Percentiles rank a stretch among this genome's conserved stretches.
phyloP scores from a whole-genome alignment of 192 early-diverging fungal species.

The Diversispora epigaea region DNA sequence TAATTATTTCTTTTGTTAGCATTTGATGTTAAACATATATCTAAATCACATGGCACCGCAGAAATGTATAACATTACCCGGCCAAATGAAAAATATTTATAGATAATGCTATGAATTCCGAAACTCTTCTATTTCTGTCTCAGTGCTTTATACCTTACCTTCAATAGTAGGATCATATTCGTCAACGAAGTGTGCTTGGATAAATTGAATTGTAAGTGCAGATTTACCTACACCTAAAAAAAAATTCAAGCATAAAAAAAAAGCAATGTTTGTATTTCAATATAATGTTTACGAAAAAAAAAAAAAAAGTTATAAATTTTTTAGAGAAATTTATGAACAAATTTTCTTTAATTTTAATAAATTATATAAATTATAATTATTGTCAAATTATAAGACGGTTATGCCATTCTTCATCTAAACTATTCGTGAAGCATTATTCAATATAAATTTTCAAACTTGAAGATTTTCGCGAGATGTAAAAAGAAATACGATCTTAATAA shows the following conservation, averaged over 20 bases:
- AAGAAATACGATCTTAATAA: background rate
- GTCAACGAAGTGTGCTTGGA: slow-evolving; percentile 80
- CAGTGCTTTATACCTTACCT: slow-evolving; percentile 42
- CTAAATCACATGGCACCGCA: too few species aligned
- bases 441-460: too few species aligned
- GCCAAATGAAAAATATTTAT: background rate
- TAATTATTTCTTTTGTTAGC: background rate
- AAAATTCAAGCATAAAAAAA: background rate
- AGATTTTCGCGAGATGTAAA: background rate
- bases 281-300: background rate
- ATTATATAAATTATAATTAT: too few species aligned
- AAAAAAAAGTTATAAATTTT: background rate
- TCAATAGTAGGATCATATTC: slow-evolving; percentile 98
- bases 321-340: background rate
- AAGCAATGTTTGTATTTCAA: too few species aligned
- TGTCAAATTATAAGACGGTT: too few species aligned
- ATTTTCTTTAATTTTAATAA: too few species aligned
- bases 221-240: slow-evolving; percentile 71
- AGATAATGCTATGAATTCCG: background rate
- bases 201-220: slow-evolving; percentile 81
- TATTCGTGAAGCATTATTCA: background rate
- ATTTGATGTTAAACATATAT: background rate
- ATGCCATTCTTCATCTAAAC: background rate
- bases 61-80: background rate
- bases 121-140: background rate